These are phyloP conservation scores for Pseudogymnoascus sp. DNA, from an alignment of 2,329 filamentous ascomycete species.

Conservation along the genomic window DNA sequence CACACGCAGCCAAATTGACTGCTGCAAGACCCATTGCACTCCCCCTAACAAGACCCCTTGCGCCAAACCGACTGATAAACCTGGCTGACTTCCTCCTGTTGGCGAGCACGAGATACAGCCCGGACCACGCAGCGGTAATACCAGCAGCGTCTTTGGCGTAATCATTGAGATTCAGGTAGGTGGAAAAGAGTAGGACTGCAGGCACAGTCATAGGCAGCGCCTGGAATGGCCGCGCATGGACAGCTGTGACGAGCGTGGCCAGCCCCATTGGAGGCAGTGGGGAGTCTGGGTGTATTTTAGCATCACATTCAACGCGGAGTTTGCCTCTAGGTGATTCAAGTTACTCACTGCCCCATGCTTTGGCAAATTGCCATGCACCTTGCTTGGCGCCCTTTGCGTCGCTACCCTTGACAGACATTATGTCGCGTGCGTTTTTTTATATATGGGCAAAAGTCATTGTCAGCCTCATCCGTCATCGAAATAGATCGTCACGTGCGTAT, in stretches of 20 bases:
- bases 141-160: conserved; percentile 59
- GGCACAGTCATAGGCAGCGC: conserved; percentile 60
- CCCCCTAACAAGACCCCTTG: conserved; percentile 44
- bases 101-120: conserved; percentile 57
- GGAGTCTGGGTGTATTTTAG: conserved; percentile 41
- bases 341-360: conserved; percentile 45
- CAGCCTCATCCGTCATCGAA: conserved; percentile 6
- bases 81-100: conserved; percentile 42
- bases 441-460: conserved; percentile 1
- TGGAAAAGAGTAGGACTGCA: conserved; percentile 57
- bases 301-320: neutral
- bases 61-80: conserved; percentile 41
- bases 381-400: conserved; percentile 29
- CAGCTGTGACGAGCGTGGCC: conserved; percentile 58
- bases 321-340: neutral
- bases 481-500: conserved; percentile 6
- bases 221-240: conserved; percentile 61
- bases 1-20: conserved; percentile 43
- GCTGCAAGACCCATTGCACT: conserved; percentile 43
- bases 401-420: conserved; percentile 22
- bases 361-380: conserved; percentile 37
- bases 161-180: conserved; percentile 56
- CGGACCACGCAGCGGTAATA: conserved; percentile 57
- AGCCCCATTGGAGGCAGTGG: conserved; percentile 57
- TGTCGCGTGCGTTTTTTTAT: conserved; percentile 10